These are phyloP conservation scores for Salix suchowensis DNA, from an alignment of 345 rosid species.

Conservation along the genomic window DNA sequence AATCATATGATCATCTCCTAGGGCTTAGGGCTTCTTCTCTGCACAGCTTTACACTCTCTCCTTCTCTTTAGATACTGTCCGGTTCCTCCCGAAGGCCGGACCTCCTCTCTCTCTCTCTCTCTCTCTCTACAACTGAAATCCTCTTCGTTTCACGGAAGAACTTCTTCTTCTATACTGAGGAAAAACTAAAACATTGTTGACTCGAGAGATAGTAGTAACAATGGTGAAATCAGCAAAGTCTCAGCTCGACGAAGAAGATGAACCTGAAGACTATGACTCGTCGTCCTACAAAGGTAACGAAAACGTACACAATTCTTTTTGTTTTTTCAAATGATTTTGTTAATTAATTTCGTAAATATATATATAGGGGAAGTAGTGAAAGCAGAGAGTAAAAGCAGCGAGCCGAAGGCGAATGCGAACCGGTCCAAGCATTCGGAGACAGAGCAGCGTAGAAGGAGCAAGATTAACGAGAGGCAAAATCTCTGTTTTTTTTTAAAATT, in stretches of 20 bases:
- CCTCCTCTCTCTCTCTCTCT: background rate
- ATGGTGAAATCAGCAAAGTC: slow-evolving; percentile 51
- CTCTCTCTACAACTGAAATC: background rate
- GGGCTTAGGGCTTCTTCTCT: background rate
- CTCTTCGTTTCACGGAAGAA: background rate
- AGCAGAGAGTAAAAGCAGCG: slow-evolving; percentile 35
- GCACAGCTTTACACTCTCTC: background rate
- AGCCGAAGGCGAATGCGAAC: slow-evolving; percentile 33
- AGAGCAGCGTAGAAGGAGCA: slow-evolving; percentile 81
- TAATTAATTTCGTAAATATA: background rate
- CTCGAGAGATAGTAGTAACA: background rate
- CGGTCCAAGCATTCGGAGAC: slow-evolving; percentile 86
- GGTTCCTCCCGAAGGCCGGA: background rate
- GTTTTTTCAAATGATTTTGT: background rate
- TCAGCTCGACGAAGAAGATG: slow-evolving; percentile 46
- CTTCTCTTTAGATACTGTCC: background rate
- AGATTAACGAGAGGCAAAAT: slow-evolving; percentile 70
- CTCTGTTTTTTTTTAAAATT: background rate
- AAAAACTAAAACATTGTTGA: too few relatives aligned
- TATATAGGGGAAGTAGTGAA: slow-evolving; percentile 32
- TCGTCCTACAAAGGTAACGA: slow-evolving; percentile 38
- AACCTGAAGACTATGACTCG: slow-evolving; percentile 46
- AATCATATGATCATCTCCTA: background rate
- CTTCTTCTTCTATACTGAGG: too few relatives aligned
- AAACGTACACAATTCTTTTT: background rate